These are phyloP conservation scores for Leptodermis oblonga DNA, from an alignment of 257 asterid genomes.

Conservation along the genomic window DNA sequence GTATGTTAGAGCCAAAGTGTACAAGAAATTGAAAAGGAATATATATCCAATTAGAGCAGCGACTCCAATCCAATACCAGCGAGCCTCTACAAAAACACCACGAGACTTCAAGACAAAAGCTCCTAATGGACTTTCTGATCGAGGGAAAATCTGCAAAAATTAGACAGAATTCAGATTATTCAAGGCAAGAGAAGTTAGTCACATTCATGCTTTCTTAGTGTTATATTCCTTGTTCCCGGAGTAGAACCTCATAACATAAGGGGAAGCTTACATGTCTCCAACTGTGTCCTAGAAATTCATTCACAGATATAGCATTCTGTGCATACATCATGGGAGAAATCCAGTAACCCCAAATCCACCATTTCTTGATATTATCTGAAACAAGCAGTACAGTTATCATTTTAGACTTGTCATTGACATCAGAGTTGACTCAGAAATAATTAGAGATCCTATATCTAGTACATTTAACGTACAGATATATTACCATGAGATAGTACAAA, in stretches of 20 bases:
- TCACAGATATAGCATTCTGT: constrained; percentile 79
- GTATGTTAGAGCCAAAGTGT: constrained; percentile 32
- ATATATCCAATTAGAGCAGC: constrained; percentile 32
- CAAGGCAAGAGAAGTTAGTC: neutral
- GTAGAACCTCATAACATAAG: neutral
- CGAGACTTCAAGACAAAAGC: constrained; percentile 27
- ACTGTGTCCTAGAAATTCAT: constrained; percentile 74
- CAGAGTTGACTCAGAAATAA: constrained; percentile 15
- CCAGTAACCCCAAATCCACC: constrained; percentile 99
- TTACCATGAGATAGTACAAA: neutral
- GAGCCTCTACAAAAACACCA: constrained; percentile 31
- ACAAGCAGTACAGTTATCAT: neutral
- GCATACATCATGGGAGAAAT: constrained; percentile 87
- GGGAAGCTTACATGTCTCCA: constrained; percentile 40
- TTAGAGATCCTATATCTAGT: neutral
- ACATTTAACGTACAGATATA: constrained; percentile 35
- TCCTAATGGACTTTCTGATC: constrained; percentile 23
- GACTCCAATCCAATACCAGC: constrained; percentile 40
- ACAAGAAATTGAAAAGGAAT: constrained; percentile 26
- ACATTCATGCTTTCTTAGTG: neutral
- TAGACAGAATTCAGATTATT: neutral
- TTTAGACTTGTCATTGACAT: neutral
- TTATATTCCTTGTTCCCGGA: neutral
- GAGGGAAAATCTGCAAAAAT: constrained; percentile 23
- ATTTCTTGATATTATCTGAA: constrained; percentile 20